phyloP scores from a whole-genome alignment of 2,329 filamentous ascomycete species.

The Aschersonia sp. region DNA sequence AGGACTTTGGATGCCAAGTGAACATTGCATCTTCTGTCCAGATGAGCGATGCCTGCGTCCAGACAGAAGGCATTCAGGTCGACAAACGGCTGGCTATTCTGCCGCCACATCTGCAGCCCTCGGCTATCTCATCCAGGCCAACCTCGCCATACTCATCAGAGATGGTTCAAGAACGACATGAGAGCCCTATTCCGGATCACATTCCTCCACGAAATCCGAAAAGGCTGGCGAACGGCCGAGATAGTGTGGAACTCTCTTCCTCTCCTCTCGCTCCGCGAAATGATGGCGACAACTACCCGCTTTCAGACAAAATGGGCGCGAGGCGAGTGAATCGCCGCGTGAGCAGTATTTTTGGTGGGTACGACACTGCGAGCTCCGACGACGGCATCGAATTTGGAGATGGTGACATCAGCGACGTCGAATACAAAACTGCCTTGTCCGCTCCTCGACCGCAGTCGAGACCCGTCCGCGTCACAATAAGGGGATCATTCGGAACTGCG shows the following conservation, averaged over 20 bases:
- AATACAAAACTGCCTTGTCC: conserved; percentile 51
- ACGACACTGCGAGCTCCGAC: conserved; percentile 57
- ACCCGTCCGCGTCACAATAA: conserved; percentile 23
- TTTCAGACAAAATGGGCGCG: conserved; percentile 40
- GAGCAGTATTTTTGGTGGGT: conserved; percentile 77
- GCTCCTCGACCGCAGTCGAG: conserved; percentile 40
- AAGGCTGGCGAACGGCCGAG: conserved; percentile 32
- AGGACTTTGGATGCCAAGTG: conserved; percentile 77
- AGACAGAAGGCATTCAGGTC: conserved; percentile 84
- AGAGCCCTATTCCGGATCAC: conserved; percentile 36
- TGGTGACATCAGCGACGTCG: conserved; percentile 47
- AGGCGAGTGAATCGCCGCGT: conserved; percentile 57
- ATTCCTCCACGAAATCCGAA: conserved; percentile 46
- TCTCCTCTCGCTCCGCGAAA: conserved; percentile 25
- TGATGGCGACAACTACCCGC: conserved; percentile 56
- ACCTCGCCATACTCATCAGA: conserved; percentile 32
- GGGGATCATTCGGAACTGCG: conserved; percentile 22
- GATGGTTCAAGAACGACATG: conserved; percentile 11
- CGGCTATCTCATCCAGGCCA: conserved; percentile 51
- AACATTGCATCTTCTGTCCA: conserved; percentile 13
- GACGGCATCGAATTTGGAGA: conserved; percentile 50
- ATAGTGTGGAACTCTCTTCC: conserved; percentile 32
- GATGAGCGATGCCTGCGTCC: conserved; percentile 33
- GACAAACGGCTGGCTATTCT: conserved; percentile 64
- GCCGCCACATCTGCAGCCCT: conserved; percentile 66